Evolutionary conservation across 1,284 basidiomycete species (phyloP).

Genomic region (Vanrija humicola): DNA sequence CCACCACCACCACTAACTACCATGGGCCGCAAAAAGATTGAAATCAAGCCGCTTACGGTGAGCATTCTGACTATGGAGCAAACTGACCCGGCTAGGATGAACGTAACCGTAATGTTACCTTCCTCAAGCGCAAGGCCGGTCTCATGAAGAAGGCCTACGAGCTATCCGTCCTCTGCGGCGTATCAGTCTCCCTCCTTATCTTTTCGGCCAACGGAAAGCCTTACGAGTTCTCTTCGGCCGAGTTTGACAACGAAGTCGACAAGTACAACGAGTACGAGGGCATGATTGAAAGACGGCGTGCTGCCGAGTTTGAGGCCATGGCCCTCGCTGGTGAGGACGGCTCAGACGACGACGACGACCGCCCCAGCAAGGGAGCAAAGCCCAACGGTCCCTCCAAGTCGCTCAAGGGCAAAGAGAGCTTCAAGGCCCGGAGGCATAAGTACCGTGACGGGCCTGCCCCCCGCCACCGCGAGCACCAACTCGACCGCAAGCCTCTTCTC

Average conservation of each 20-base stretch:
- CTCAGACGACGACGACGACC: constrained; percentile 43
- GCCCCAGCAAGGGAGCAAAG: constrained; percentile 5
- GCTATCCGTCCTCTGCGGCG: constrained; percentile 46
- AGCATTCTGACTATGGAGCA: constrained; percentile 12
- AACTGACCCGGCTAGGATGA: constrained; percentile 35
- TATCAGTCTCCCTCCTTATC: constrained; percentile 48
- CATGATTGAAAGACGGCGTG: constrained; percentile 46
- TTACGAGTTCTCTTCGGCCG: constrained; percentile 45
- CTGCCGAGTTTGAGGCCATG: constrained; percentile 46
- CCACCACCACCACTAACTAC: neutral
- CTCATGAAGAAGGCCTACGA: constrained; percentile 51
- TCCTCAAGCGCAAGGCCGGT: constrained; percentile 46
- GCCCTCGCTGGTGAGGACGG: constrained; percentile 40
- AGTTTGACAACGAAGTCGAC: constrained; percentile 45
- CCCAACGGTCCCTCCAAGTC: constrained; percentile 19
- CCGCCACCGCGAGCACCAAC: neutral
- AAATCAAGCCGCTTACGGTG: constrained; percentile 46
- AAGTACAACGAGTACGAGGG: constrained; percentile 49
- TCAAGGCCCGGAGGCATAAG: constrained; percentile 26
- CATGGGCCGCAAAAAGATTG: constrained; percentile 51
- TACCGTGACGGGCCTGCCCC: constrained; percentile 1
- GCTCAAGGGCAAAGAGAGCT: constrained; percentile 44
- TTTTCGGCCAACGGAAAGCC: constrained; percentile 45
- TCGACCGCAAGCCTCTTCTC: no score
- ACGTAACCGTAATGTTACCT: constrained; percentile 39